Percentiles rank a stretch among this genome's conserved stretches.
Conservation (phyloP, 306 rosid species). For the Castanopsis chinensis region DNA sequence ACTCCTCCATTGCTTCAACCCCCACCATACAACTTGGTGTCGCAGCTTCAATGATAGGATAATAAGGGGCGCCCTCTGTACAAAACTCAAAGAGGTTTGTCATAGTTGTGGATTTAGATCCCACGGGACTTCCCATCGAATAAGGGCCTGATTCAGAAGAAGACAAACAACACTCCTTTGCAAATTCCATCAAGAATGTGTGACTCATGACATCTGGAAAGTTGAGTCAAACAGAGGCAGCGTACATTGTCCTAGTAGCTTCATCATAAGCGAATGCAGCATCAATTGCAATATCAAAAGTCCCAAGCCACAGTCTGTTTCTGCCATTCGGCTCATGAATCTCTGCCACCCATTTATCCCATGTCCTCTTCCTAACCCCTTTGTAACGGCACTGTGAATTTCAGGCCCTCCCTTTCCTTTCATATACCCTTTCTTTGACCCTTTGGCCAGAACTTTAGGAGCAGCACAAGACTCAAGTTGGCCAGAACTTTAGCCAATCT, state of each 20-base stretch:
- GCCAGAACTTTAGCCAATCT: slow-evolving; percentile 57
- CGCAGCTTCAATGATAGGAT: no score
- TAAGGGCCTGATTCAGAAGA: slow-evolving; percentile 38
- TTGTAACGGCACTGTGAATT: slow-evolving; percentile 66
- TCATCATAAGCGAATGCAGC: slow-evolving; percentile 82
- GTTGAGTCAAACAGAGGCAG: slow-evolving; percentile 68
- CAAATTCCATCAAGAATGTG: no score
- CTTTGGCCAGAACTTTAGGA: slow-evolving; percentile 67
- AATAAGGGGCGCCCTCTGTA: background rate
- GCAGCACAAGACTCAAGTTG: slow-evolving; percentile 23
- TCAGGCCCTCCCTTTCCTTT: slow-evolving; percentile 97
- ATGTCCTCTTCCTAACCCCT: slow-evolving; percentile 96
- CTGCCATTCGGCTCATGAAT: slow-evolving; percentile 79
- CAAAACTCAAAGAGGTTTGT: slow-evolving; percentile 62
- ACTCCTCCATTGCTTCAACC: no score
- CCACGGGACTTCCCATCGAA: slow-evolving; percentile 33
- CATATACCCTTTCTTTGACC: slow-evolving; percentile 98
- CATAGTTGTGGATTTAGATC: slow-evolving; percentile 39
- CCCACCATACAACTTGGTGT: no score
- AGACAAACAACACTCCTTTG: slow-evolving; percentile 4
- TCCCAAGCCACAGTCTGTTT: slow-evolving; percentile 77
- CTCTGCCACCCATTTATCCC: slow-evolving; percentile 98
- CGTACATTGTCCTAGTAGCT: slow-evolving; percentile 95
- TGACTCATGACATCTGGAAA: slow-evolving; percentile 33
- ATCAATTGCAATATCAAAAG: slow-evolving; percentile 61